Base-by-base conservation (phyloP, 2,329 filamentous ascomycete species). In the Beauveria scarabaeidicola region DNA sequence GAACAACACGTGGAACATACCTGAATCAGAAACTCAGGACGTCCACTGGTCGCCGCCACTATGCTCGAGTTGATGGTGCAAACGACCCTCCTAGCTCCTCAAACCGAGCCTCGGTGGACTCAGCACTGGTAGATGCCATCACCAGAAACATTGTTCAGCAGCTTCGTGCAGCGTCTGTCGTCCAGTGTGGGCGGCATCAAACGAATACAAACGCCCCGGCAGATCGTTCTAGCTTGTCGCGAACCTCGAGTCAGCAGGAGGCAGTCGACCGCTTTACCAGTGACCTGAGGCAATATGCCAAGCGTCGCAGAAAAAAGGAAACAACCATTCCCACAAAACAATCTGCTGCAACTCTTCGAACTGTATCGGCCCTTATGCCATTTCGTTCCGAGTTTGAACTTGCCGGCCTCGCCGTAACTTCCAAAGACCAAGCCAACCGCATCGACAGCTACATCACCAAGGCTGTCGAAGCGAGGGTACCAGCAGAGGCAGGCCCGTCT, bases 381-480 rank as follows among this genome's bases (percentile, higher is more conserved):
- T 85, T 79, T 64, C 77, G 75, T 51, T 71, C 76, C 4, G 76
- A 85, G 61, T 83, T 85, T 62, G 72, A 71, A 59, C 75, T 75
- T 60, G 81, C 79, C 58, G 81, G 81, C 1, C 72, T 85, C 53
- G 81, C 81, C 2, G 77, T 85, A 1, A 84, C 82, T 11, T 83
- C 82, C 40, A 69, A 69, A 50, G 62, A 72, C 63, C 61, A 81
- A 77, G 64, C 77, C 75, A 68, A 72, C 61, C 21, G 65, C 44
- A 55, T 66, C 47, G 47, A 66, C 60, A 41, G 55, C 41, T 62
- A 67, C 55, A 63, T 62, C 29, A 47, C 62, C 44, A 61, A 61
- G 54, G 54, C 63, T 32, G 60, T 61, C 6, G 63, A 58, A 19
- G 40, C 52, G 8, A 63, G 63, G 57, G 52, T 56, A 19, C 13